Percentiles rank a stretch among this genome's conserved stretches.
Conservation (phyloP, 148 eudicot species). For the Rhododendron williamsianum region DNA sequence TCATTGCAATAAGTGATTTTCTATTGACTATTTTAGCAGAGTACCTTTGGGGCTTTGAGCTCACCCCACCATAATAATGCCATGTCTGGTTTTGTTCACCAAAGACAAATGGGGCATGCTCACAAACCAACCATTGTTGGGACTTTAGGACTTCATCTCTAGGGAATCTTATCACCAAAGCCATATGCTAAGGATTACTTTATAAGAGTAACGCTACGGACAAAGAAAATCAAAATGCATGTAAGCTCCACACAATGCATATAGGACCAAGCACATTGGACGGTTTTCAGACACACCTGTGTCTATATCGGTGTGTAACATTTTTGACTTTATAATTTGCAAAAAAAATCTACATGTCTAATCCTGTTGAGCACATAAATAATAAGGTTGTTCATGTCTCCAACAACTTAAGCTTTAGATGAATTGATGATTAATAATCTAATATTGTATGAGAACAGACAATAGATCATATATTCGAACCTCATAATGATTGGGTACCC, state of each 20-base stretch:
- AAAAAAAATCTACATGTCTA: too few species aligned
- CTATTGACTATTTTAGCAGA: background rate
- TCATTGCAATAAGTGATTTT: conserved; percentile 8
- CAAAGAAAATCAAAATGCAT: background rate
- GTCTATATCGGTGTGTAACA: too few species aligned
- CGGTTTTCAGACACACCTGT: too few species aligned
- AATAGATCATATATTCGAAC: too few species aligned
- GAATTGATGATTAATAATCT: too few species aligned
- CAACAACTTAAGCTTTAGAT: too few species aligned
- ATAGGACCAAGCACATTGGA: background rate
- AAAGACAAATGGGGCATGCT: conserved; percentile 2
- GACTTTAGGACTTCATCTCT: conserved; percentile 8
- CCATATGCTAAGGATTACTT: background rate
- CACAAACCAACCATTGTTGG: background rate
- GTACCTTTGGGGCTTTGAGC: background rate
- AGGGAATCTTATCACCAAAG: background rate
- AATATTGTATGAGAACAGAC: too few species aligned
- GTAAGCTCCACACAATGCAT: background rate
- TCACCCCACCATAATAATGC: conserved; percentile 8
- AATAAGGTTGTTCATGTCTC: background rate
- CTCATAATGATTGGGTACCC: too few species aligned
- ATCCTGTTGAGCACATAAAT: background rate
- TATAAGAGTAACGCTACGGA: too few species aligned
- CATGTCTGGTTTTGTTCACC: conserved; percentile 8
- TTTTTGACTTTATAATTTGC: background rate